These are phyloP conservation scores for Pogostemon cablin DNA, from an alignment of 257 asterid genomes.

Conservation along the genomic window DNA sequence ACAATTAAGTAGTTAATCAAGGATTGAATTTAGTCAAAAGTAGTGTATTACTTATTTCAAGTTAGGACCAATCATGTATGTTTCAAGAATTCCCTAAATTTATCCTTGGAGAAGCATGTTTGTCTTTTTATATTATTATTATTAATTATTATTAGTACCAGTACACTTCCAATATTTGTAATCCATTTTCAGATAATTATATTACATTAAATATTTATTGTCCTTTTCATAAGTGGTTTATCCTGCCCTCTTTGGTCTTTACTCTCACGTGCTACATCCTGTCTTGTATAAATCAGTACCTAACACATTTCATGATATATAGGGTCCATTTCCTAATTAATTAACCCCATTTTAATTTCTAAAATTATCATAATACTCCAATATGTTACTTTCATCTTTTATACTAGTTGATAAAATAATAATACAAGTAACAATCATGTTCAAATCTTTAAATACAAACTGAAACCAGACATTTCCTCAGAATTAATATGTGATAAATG, in stretches of 20 bases:
- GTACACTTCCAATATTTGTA: constrained; percentile 19
- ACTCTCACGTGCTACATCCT: constrained; percentile 25
- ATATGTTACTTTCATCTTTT: too few species aligned
- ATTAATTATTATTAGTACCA: too few species aligned
- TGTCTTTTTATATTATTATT: constrained; percentile 31
- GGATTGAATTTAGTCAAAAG: not conserved
- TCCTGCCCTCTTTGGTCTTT: constrained; percentile 23
- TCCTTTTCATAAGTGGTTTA: constrained; percentile 29
- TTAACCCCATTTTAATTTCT: constrained; percentile 1
- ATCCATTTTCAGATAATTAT: constrained; percentile 37
- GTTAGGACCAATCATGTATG: constrained; percentile 31
- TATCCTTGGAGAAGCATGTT: constrained; percentile 29
- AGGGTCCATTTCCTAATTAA: constrained; percentile 27
- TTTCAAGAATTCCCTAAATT: constrained; percentile 29
- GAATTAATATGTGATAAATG: not conserved
- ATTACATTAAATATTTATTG: constrained; percentile 29
- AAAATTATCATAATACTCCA: too few species aligned
- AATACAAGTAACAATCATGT: too few species aligned
- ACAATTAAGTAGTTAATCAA: not conserved
- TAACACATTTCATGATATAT: constrained; percentile 20
- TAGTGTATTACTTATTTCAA: constrained; percentile 2
- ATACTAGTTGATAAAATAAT: too few species aligned
- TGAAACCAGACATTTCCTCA: not conserved
- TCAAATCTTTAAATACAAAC: too few species aligned
- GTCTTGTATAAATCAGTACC: constrained; percentile 37